phyloP scores from a whole-genome alignment of 345 rosid genomes.

The Pugionium cornutum region DNA sequence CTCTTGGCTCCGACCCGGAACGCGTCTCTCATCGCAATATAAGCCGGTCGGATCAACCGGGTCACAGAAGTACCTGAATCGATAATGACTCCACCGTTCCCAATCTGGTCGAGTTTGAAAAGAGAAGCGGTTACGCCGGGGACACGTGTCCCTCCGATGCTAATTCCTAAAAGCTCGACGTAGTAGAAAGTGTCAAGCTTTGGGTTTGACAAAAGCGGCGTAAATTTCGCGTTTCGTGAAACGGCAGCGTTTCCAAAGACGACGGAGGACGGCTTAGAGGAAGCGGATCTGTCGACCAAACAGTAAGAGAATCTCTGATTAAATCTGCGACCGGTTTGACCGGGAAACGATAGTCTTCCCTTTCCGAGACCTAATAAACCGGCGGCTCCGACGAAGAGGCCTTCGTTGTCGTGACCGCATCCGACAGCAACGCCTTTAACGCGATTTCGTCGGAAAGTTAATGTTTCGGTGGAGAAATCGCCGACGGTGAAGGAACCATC shows the following conservation, averaged over 20 bases:
- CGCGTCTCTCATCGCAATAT: constrained; percentile 60
- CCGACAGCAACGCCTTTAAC: constrained; percentile 78
- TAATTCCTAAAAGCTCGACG: constrained; percentile 76
- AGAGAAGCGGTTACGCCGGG: constrained; percentile 62
- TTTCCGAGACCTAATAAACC: constrained; percentile 91
- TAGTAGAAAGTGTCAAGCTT: constrained; percentile 94
- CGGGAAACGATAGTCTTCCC: constrained; percentile 77
- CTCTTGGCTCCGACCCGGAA: constrained; percentile 55
- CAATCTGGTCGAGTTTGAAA: constrained; percentile 68
- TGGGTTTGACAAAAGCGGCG: constrained; percentile 73
- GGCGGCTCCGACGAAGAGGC: constrained; percentile 89
- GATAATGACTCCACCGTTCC: constrained; percentile 88
- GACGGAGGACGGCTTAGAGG: constrained; percentile 74
- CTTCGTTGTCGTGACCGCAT: constrained; percentile 93
- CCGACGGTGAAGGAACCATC: constrained; percentile 93
- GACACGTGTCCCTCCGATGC: constrained; percentile 87
- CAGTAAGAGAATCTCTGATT: constrained; percentile 86
- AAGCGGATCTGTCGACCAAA: constrained; percentile 81
- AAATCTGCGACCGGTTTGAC: constrained; percentile 78
- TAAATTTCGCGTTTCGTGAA: constrained; percentile 72
- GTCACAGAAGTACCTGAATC: constrained; percentile 92
- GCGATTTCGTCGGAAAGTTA: constrained; percentile 65
- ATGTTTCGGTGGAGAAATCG: constrained; percentile 82
- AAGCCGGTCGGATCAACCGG: constrained; percentile 73
- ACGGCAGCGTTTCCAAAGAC: constrained; percentile 77